Conservation (phyloP, 2,329 filamentous ascomycete genomes). For the Aaosphaeria pasadenensis region DNA sequence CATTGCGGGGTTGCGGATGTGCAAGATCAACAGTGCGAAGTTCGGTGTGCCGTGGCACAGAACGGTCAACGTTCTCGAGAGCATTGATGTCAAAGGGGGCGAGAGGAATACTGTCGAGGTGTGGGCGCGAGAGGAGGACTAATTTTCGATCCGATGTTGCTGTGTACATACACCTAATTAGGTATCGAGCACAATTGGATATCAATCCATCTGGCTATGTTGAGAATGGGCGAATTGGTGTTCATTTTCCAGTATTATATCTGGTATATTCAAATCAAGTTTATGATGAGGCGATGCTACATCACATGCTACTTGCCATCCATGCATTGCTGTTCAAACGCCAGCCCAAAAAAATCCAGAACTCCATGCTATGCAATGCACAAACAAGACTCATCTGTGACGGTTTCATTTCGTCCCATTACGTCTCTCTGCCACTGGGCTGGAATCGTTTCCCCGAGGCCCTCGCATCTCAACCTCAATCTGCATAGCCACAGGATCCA, state of each 20-base stretch:
- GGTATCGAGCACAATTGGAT: too few species aligned
- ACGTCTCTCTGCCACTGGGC: slow-evolving; percentile 8
- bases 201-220: too few species aligned
- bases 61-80: slow-evolving; percentile 43
- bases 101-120: slow-evolving; percentile 21
- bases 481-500: slow-evolving; percentile 34
- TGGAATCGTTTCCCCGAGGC: slow-evolving; percentile 15
- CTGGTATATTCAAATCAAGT: too few species aligned
- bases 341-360: slow-evolving; percentile 5
- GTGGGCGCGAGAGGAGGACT: slow-evolving; percentile 14
- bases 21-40: slow-evolving; percentile 57
- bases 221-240: too few species aligned
- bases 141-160: background rate
- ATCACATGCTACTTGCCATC: too few species aligned
- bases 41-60: slow-evolving; percentile 56
- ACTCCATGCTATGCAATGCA: slow-evolving; percentile 8
- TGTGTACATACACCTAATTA: too few species aligned
- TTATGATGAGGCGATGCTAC: too few species aligned
- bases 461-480: slow-evolving; percentile 41
- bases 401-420: slow-evolving; percentile 19
- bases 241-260: too few species aligned
- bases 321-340: background rate
- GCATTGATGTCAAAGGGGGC: slow-evolving; percentile 18
- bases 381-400: background rate
- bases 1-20: slow-evolving; percentile 44